phyloP scores from a whole-genome alignment of 179 eudicot genomes.

The Camellia oleifera region DNA sequence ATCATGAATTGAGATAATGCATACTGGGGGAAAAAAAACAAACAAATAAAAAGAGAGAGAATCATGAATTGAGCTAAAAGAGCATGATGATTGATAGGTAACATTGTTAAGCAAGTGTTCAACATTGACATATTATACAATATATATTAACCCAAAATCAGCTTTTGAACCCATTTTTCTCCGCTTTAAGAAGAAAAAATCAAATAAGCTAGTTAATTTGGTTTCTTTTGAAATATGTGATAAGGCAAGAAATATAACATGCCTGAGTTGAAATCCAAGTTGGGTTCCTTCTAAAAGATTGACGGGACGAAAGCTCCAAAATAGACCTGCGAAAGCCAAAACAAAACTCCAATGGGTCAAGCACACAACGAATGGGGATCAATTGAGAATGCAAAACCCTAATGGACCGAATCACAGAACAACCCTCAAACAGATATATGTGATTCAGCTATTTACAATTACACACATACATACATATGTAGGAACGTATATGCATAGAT shows the following conservation, averaged over 20 bases:
- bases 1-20: not conserved
- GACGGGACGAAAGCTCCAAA: conserved; percentile 53
- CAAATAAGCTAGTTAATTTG: not conserved
- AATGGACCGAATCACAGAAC: not conserved
- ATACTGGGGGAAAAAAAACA: too few species aligned
- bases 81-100: not conserved
- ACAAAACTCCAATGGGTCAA: not conserved
- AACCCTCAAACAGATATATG: not conserved
- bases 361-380: not conserved
- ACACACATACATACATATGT: not conserved
- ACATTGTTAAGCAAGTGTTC: not conserved
- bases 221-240: not conserved
- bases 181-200: not conserved
- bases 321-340: conserved; percentile 43
- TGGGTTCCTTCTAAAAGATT: conserved; percentile 38
- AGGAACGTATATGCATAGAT: not conserved
- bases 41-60: too few species aligned
- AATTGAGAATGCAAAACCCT: not conserved
- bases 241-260: conserved; percentile 15
- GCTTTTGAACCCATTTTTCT: not conserved
- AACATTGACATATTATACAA: not conserved
- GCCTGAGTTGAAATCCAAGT: conserved; percentile 51
- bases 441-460: not conserved
- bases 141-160: not conserved
- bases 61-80: not conserved